Evolutionary conservation across 2,329 filamentous ascomycete species (phyloP), one percentile per base, ranked within the genome.

Genomic region (Ophiostoma novo-ulmi): DNA sequence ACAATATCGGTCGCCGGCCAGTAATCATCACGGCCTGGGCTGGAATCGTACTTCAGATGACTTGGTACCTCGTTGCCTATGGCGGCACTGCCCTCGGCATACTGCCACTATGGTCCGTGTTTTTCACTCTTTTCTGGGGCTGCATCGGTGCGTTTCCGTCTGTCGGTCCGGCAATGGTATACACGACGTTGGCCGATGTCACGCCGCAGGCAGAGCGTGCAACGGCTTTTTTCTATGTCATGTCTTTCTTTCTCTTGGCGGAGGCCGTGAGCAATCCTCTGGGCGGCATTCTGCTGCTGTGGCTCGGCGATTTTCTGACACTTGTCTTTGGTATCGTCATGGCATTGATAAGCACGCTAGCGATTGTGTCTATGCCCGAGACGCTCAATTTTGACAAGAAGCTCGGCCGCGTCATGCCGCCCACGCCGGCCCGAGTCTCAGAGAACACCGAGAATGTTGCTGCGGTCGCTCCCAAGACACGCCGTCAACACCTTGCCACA

Each of bases 111-210:
- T 81, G 82, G 82, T 74, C 77, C 1, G 74, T 80, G 1, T 78
- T 80, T 64, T 77, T 79, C 1, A 76, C 77, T 5, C 74, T 76
- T 3, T 11, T 79, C 0, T 79, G 80, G 26, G 77, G 75, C 35
- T 74, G 84, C 68, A 77, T 84, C 67, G 82, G 83, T 0, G 81
- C 81, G 10, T 82, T 82, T 26, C 73, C 73, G 0, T 73, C 77
- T 17, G 80, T 83, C 72, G 76, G 79, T 0, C 72, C 74, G 1
- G 81, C 82, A 68, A 83, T 84, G 81, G 70, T 82, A 7, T 84
- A 78, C 75, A 85, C 83, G 8, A 78, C 81, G 52, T 71, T 83
- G 14, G 79, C 80, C n/a, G 83, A 85, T 69, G 79, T 82, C 1
- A 75, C 80, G 0, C 80, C 81, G 0, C 75, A 80, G 0, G 77